Evolutionary conservation across 2,329 filamentous ascomycete genomes (phyloP).

Genomic region (Aspergillus hiratsukae): DNA sequence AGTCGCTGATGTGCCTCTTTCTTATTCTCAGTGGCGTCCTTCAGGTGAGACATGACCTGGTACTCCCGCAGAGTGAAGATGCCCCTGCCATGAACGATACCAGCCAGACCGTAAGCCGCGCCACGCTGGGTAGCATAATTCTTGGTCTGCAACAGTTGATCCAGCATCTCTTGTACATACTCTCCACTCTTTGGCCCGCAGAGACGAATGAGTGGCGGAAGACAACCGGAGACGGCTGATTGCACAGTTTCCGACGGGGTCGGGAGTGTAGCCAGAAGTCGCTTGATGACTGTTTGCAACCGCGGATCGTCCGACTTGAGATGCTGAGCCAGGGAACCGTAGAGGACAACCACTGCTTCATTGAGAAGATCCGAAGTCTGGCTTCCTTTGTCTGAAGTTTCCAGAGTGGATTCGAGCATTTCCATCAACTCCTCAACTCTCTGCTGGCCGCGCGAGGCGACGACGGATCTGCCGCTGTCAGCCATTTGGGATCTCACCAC

Average conservation of each 20-base stretch:
- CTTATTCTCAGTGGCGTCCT: slow-evolving; percentile 85
- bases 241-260: slow-evolving; percentile 96
- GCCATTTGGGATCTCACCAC: slow-evolving; percentile 85
- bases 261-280: slow-evolving; percentile 78
- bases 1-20: slow-evolving; percentile 87
- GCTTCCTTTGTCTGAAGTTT: slow-evolving; percentile 74
- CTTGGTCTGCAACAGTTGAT: slow-evolving; percentile 79
- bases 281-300: slow-evolving; percentile 80
- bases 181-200: slow-evolving; percentile 71
- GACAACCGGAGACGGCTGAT: slow-evolving; percentile 89
- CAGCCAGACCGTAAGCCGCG: slow-evolving; percentile 89
- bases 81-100: slow-evolving; percentile 82
- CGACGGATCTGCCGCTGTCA: slow-evolving; percentile 76
- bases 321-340: slow-evolving; percentile 88
- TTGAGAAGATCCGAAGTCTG: slow-evolving; percentile 85
- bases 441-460: slow-evolving; percentile 72
- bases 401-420: slow-evolving; percentile 83
- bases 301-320: slow-evolving; percentile 79
- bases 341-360: slow-evolving; percentile 95
- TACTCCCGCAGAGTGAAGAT: slow-evolving; percentile 77
- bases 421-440: slow-evolving; percentile 89
- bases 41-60: slow-evolving; percentile 77
- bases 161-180: slow-evolving; percentile 76
- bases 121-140: slow-evolving; percentile 90
- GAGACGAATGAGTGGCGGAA: slow-evolving; percentile 83